phyloP scores from a whole-genome alignment of 106 monocot species.

The Iris macrosiphon region DNA sequence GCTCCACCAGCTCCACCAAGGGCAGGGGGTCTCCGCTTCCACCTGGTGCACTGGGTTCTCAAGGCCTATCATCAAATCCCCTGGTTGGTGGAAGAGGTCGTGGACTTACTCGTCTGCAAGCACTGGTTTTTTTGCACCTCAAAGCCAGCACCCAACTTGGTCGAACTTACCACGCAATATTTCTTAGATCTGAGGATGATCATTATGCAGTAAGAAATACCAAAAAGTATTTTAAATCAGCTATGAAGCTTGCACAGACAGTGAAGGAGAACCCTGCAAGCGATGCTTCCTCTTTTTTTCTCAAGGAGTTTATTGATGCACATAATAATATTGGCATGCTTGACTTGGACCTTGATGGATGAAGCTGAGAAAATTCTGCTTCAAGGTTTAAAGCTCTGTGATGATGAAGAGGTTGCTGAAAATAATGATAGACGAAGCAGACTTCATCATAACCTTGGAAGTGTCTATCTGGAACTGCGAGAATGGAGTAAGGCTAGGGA shows the following conservation, averaged over 20 bases:
- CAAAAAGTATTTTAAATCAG: constrained; percentile 82
- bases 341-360: constrained; percentile 83
- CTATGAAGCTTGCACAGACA: constrained; percentile 69
- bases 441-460: constrained; percentile 93
- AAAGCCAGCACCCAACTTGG: constrained; percentile 93
- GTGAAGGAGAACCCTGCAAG: constrained; percentile 56
- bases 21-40: no score
- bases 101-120: no score
- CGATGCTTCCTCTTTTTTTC: constrained; percentile 33
- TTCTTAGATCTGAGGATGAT: constrained; percentile 78
- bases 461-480: constrained; percentile 64
- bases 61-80: no score
- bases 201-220: constrained; percentile 69
- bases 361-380: constrained; percentile 78
- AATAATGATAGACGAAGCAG: constrained; percentile 77
- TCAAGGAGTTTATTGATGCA: constrained; percentile 86
- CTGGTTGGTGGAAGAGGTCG: no score
- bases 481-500: constrained; percentile 72
- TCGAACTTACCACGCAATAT: constrained; percentile 88
- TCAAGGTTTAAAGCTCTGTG: constrained; percentile 76
- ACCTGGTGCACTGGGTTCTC: no score
- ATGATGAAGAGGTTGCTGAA: constrained; percentile 77
- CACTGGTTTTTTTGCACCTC: no score
- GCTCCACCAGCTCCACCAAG: no score
- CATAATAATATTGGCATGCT: constrained; percentile 96